Percentiles rank a stretch among this genome's conserved stretches.
These are phyloP conservation scores for Hyaloscypha variabilis DNA, from an alignment of 495 filamentous ascomycete species.

Conservation along the genomic window DNA sequence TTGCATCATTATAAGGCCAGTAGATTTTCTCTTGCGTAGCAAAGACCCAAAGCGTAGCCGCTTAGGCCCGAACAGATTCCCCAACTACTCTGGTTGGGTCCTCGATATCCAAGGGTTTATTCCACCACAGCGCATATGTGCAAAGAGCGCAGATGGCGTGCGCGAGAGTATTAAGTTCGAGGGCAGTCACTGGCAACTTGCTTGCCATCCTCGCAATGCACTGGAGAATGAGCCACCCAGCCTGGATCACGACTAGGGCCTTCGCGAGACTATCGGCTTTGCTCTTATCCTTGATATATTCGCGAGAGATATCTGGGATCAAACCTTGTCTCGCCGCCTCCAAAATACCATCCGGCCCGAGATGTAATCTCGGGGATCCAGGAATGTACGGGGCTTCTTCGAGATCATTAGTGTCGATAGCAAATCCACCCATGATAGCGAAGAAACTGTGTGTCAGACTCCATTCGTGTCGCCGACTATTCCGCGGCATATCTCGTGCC, in stretches of 20 bases:
- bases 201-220: constrained; percentile 24
- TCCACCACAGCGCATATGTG: constrained; percentile 33
- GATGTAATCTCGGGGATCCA: background rate
- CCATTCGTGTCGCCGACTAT: no score
- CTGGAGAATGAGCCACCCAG: constrained; percentile 29
- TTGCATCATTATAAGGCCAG: no score
- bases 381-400: background rate
- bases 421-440: no score
- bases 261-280: constrained; percentile 24
- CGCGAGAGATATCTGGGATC: background rate
- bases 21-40: no score
- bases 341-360: no score
- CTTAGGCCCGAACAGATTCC: background rate
- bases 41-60: no score
- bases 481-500: no score
- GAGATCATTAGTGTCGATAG: no score
- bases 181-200: constrained; percentile 33
- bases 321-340: no score
- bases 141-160: constrained; percentile 40
- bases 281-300: constrained; percentile 17
- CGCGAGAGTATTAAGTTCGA: constrained; percentile 41
- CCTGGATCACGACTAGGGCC: constrained; percentile 7
- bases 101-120: constrained; percentile 14
- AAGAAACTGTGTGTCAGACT: no score
- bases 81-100: background rate